Base-by-base conservation (phyloP, 1,139 yeast genomes). In the Diutina catenulata region DNA sequence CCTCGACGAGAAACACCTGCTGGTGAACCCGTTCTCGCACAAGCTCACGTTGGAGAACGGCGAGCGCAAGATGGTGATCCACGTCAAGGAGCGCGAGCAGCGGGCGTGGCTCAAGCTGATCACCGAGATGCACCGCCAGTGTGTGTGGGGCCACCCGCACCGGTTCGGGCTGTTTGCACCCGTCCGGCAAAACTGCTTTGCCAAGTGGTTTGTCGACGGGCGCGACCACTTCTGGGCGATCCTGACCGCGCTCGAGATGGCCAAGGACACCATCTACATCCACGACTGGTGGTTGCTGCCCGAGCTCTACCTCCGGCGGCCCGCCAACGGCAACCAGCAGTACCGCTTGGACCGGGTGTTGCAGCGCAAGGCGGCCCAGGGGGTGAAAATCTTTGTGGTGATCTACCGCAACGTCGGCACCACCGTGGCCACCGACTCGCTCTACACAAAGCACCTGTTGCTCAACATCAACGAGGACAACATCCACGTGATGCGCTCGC, bases 231-330 rank as follows among this genome's bases (percentile, higher is more conserved):
- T 86, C 60, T 93, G 97, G 97, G 94, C 96, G 1, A 77, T 88
- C 4, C 83, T 95, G 32, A 76, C 87, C 5, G 98, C 97, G 0
- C 64, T 91, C 43, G 88, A 81, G 48, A 79, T 84, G 84, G 98
- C 99, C 1, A 79, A 79, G 49, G 98, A 91, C 61, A 93, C 83
- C 1, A 81, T 93, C 33, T 93, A 80, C 54, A 86, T 93, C 39
- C 97, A 91, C 54, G 99, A 91, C 54, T 93, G 99, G 99, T 93
- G 98, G 98, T 64, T 93, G 24, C 75, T 93, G 9, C 99, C 99
- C 0, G 98, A 93, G 55, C 56, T 91, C 9, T 91, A 93, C 50
- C 63, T 93, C 60, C 73, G 98, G 45, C 68, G 99, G 39, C 98
- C 98, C 0, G 91, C 95, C 0, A 81, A 84, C 55, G 95, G 95